These are phyloP conservation scores for Neospermospora avenae DNA, from an alignment of 2,329 filamentous ascomycete genomes.

Conservation along the genomic window DNA sequence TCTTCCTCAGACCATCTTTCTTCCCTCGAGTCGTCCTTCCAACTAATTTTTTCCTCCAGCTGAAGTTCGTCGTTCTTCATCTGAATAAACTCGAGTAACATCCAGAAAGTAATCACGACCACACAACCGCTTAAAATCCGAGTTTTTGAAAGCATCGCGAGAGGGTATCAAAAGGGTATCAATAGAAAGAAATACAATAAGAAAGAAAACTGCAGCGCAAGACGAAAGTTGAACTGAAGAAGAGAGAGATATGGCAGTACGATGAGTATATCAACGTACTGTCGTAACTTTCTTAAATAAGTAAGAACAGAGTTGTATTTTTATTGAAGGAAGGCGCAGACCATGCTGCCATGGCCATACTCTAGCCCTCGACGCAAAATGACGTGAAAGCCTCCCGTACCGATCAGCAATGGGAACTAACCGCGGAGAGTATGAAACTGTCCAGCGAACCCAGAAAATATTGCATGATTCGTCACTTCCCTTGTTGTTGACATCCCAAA, in stretches of 20 bases:
- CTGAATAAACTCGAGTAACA: not conserved
- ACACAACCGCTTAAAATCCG: not conserved
- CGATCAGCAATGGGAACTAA: not conserved
- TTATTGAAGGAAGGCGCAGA: not conserved
- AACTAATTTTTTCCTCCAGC: not conserved
- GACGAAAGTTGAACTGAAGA: not conserved
- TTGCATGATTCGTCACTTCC: not conserved
- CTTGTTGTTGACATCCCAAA: not conserved
- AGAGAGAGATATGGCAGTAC: not conserved
- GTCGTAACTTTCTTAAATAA: slow-evolving; percentile 2
- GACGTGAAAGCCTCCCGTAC: not conserved
- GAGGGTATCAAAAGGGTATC: slow-evolving; percentile 3
- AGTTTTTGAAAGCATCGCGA: slow-evolving; percentile 1
- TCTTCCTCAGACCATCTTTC: not conserved
- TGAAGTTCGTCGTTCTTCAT: not conserved
- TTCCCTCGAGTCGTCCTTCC: not conserved
- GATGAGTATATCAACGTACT: not conserved
- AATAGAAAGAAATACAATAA: not conserved
- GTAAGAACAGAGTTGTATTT: not conserved
- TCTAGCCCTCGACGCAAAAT: not conserved
- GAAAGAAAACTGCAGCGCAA: not conserved
- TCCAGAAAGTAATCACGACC: not conserved
- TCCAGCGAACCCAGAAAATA: not conserved
- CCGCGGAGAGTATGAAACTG: not conserved
- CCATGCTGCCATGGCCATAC: not conserved